These are phyloP conservation scores for Nitzschia inconspicua DNA, from an alignment of 108 stramenopile genomes.

Conservation along the genomic window DNA sequence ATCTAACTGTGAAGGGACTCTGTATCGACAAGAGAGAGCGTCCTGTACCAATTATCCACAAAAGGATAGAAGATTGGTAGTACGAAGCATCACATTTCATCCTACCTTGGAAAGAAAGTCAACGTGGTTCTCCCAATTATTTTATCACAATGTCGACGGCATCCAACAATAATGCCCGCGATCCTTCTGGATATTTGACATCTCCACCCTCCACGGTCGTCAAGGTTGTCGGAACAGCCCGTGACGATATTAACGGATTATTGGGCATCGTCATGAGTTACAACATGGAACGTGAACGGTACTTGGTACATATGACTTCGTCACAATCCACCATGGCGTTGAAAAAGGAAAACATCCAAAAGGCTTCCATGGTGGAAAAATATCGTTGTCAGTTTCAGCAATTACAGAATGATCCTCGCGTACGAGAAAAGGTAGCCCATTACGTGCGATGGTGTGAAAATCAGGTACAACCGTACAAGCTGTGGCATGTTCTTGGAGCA, in stretches of 20 bases:
- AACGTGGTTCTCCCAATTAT: no score
- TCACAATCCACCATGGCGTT: conserved; percentile 41
- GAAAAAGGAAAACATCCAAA: conserved; percentile 42
- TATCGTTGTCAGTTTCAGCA: conserved; percentile 32
- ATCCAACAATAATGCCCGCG: conserved; percentile 4
- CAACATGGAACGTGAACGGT: conserved; percentile 38
- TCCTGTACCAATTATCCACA: no score
- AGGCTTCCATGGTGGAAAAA: conserved; percentile 41
- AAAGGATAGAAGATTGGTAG: no score
- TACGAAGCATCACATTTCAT: no score
- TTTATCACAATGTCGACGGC: background rate
- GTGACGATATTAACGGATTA: conserved; percentile 45
- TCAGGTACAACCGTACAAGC: conserved; percentile 13
- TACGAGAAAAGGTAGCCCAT: conserved; percentile 24
- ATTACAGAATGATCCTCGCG: conserved; percentile 33
- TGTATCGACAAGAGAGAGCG: no score
- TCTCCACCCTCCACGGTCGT: conserved; percentile 47
- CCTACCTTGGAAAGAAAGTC: no score
- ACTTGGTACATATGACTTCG: conserved; percentile 40
- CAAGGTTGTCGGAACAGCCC: conserved; percentile 36
- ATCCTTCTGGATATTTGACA: conserved; percentile 45
- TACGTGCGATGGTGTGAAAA: conserved; percentile 1
- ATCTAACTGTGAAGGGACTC: no score
- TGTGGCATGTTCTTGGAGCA: conserved; percentile 21
- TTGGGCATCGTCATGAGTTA: conserved; percentile 39